Percentiles rank a stretch among this genome's conserved stretches.
Evolutionary conservation across 83 land plant genomes (phyloP).

Genomic region (Picea engelmannii): DNA sequence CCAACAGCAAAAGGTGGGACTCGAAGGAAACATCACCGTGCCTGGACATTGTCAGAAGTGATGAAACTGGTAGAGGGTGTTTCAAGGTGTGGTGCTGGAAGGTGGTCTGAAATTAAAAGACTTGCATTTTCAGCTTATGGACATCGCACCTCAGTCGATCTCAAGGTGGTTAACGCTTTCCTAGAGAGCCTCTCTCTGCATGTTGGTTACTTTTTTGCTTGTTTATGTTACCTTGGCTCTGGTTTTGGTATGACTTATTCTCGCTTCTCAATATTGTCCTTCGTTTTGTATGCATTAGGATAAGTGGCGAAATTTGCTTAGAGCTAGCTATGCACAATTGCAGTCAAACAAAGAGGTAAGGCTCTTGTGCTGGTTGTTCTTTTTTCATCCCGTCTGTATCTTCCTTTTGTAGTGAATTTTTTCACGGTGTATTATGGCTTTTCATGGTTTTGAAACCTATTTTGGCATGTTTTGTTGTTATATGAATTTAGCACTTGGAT

Average conservation of each 20-base stretch:
- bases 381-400: neutral
- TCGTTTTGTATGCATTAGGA: constrained; percentile 33
- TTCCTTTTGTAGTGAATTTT: neutral
- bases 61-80: constrained; percentile 95
- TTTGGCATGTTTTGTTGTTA: neutral
- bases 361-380: neutral
- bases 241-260: neutral
- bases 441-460: neutral
- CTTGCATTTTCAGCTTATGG: constrained; percentile 73
- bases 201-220: neutral
- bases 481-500: neutral
- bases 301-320: constrained; percentile 74
- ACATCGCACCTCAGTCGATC: constrained; percentile 88
- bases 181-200: neutral
- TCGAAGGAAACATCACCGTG: constrained; percentile 93
- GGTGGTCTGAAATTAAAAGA: constrained; percentile 96
- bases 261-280: neutral
- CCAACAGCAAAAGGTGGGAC: constrained; percentile 65
- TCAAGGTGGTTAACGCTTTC: constrained; percentile 58
- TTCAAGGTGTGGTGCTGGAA: constrained; percentile 86
- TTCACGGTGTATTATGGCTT: neutral
- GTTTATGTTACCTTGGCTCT: neutral
- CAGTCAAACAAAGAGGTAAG: constrained; percentile 41
- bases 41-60: constrained; percentile 94
- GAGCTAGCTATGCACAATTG: constrained; percentile 49